These are phyloP conservation scores for Fusarium domesticum DNA, from an alignment of 2,329 filamentous ascomycete species.

Conservation along the genomic window DNA sequence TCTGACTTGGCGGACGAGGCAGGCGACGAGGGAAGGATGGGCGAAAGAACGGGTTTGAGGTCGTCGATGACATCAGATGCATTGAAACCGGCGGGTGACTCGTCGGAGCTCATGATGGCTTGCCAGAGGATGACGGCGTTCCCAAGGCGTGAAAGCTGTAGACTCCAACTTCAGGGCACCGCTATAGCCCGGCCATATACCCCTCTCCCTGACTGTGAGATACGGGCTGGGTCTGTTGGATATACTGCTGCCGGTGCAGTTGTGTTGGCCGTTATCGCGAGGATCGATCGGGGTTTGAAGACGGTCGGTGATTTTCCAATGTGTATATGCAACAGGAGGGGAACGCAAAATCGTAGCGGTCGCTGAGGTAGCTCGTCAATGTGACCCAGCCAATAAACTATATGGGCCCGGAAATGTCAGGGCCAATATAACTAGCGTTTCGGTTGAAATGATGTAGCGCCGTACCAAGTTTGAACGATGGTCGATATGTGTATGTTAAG, in stretches of 20 bases:
- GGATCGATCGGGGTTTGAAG: not conserved
- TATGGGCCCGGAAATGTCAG: not conserved
- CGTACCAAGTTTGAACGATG: too few relatives aligned
- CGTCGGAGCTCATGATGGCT: conserved; percentile 32
- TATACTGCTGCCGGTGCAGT: not conserved
- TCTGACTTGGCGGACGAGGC: conserved; percentile 33
- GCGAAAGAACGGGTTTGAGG: conserved; percentile 32
- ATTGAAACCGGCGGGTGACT: conserved; percentile 22
- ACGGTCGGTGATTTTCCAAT: not conserved
- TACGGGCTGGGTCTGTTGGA: conserved; percentile 6
- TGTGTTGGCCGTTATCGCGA: not conserved
- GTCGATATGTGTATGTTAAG: not conserved
- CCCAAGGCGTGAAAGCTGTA: conserved; percentile 1
- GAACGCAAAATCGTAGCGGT: not conserved
- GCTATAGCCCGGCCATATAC: conserved; percentile 24
- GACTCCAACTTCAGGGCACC: conserved; percentile 11
- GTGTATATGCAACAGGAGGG: not conserved
- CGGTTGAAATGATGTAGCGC: not conserved
- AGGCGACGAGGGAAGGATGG: conserved; percentile 32
- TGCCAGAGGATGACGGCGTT: not conserved
- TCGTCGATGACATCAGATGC: conserved; percentile 25
- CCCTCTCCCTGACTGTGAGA: not conserved
- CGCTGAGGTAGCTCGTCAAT: not conserved
- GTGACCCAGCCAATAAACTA: not conserved
- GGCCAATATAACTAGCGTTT: not conserved